Percentiles rank a stretch among this genome's conserved stretches.
These are phyloP conservation scores for Podila epigama DNA, from an alignment of 192 early-diverging fungal species.

Conservation along the genomic window DNA sequence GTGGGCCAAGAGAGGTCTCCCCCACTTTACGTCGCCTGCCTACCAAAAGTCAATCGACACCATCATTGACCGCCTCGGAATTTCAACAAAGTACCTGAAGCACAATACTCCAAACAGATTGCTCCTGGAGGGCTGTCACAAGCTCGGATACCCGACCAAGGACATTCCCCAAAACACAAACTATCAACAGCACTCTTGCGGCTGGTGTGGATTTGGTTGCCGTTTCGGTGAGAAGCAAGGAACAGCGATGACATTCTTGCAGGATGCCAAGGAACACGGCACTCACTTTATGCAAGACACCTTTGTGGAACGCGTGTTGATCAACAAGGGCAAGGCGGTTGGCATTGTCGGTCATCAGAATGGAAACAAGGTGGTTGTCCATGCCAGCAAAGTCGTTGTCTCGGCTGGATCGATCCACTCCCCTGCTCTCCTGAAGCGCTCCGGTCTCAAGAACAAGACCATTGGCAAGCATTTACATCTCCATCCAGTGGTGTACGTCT, in stretches of 20 bases:
- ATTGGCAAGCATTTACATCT: conserved; percentile 72
- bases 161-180: conserved; percentile 76
- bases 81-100: conserved; percentile 55
- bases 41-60: conserved; percentile 60
- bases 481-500: conserved; percentile 67
- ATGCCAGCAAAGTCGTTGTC: conserved; percentile 64
- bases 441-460: conserved; percentile 72
- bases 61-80: conserved; percentile 63
- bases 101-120: conserved; percentile 72
- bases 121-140: conserved; percentile 72
- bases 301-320: conserved; percentile 63
- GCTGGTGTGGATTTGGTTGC: conserved; percentile 76
- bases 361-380: conserved; percentile 49
- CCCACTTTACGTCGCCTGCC: conserved; percentile 63
- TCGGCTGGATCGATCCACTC: conserved; percentile 70
- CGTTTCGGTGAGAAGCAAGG: conserved; percentile 75
- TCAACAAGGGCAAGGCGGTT: conserved; percentile 58
- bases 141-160: conserved; percentile 62
- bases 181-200: conserved; percentile 60
- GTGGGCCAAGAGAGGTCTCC: conserved; percentile 71
- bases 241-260: conserved; percentile 69
- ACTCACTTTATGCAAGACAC: conserved; percentile 66
- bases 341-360: conserved; percentile 61
- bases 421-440: conserved; percentile 67
- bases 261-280: conserved; percentile 69